Percentiles rank a stretch among this genome's conserved stretches.
Evolutionary conservation across 2,329 filamentous ascomycete genomes (phyloP).

Genomic region (Paecilomyces fulvus): DNA sequence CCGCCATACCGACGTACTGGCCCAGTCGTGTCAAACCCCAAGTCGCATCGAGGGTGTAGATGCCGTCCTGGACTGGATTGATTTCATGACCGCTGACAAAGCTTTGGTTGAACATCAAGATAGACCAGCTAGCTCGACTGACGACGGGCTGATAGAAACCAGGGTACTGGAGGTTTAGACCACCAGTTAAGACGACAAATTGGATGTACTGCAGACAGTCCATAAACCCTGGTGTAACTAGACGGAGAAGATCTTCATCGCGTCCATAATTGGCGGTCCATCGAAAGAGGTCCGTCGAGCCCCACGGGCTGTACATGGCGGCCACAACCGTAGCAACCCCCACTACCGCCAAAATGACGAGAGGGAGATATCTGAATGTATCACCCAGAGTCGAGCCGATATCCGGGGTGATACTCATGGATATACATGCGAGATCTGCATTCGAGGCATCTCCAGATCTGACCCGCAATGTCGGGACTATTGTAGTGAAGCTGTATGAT

Average conservation of each 20-base stretch:
- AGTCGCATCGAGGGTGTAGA: slow-evolving; percentile 71
- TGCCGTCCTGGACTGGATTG: not conserved
- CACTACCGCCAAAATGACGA: slow-evolving; percentile 69
- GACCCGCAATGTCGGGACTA: slow-evolving; percentile 64
- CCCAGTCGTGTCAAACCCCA: slow-evolving; percentile 74
- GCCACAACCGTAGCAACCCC: slow-evolving; percentile 76
- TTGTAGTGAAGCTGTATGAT: slow-evolving; percentile 78
- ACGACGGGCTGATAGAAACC: slow-evolving; percentile 90
- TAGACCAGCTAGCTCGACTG: slow-evolving; percentile 80
- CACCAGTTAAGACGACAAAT: slow-evolving; percentile 81
- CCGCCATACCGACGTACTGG: slow-evolving; percentile 72
- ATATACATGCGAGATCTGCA: slow-evolving; percentile 68
- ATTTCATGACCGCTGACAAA: slow-evolving; percentile 61
- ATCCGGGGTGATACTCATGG: slow-evolving; percentile 73
- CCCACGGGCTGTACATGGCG: slow-evolving; percentile 88
- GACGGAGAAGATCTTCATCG: slow-evolving; percentile 79
- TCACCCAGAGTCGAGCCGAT: slow-evolving; percentile 61
- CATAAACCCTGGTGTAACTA: slow-evolving; percentile 92
- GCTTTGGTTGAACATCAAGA: slow-evolving; percentile 87
- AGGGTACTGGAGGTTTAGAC: slow-evolving; percentile 77
- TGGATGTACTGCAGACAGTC: slow-evolving; percentile 97
- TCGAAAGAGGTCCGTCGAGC: slow-evolving; percentile 77
- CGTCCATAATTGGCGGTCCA: slow-evolving; percentile 98
- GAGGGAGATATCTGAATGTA: slow-evolving; percentile 66
- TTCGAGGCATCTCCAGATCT: slow-evolving; percentile 61